Percentiles rank a stretch among this genome's conserved stretches.
Conservation (phyloP, 2,329 filamentous ascomycete species). For the Colletotrichum cuscutae region DNA sequence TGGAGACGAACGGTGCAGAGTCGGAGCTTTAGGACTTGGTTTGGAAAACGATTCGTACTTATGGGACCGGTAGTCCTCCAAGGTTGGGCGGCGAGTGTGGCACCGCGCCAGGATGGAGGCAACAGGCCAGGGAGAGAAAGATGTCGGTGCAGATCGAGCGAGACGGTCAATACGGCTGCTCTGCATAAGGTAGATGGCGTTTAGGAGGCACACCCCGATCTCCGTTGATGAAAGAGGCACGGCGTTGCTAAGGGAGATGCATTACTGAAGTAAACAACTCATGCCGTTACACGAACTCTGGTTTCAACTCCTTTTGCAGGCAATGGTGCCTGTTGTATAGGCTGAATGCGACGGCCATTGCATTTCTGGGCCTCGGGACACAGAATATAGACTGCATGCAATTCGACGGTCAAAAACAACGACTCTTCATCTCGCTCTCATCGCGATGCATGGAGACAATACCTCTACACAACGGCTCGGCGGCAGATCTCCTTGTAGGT, state of each 20-base stretch:
- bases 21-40: slow-evolving; percentile 59
- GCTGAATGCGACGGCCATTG: slow-evolving; percentile 29
- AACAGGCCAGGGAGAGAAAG: background rate
- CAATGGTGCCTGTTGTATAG: slow-evolving; percentile 24
- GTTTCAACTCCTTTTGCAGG: slow-evolving; percentile 24
- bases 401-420: slow-evolving; percentile 23
- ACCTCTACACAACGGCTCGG: background rate
- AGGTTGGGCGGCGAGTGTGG: background rate
- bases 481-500: too few relatives aligned
- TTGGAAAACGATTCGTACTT: background rate
- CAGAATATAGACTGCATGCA: slow-evolving; percentile 34
- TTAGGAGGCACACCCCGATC: slow-evolving; percentile 25
- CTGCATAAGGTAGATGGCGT: slow-evolving; percentile 35
- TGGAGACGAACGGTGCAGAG: slow-evolving; percentile 67
- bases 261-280: slow-evolving; percentile 29
- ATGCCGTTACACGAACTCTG: slow-evolving; percentile 21
- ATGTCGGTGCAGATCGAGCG: slow-evolving; percentile 6
- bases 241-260: slow-evolving; percentile 22
- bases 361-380: slow-evolving; percentile 25
- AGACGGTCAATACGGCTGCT: slow-evolving; percentile 18
- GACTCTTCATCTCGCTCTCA: background rate
- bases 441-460: too few relatives aligned
- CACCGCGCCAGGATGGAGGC: background rate
- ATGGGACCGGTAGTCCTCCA: background rate
- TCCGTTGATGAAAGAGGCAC: slow-evolving; percentile 18